Evolutionary conservation across 164 flowering plant genomes (phyloP).

Genomic region (Vitis amurensis): DNA sequence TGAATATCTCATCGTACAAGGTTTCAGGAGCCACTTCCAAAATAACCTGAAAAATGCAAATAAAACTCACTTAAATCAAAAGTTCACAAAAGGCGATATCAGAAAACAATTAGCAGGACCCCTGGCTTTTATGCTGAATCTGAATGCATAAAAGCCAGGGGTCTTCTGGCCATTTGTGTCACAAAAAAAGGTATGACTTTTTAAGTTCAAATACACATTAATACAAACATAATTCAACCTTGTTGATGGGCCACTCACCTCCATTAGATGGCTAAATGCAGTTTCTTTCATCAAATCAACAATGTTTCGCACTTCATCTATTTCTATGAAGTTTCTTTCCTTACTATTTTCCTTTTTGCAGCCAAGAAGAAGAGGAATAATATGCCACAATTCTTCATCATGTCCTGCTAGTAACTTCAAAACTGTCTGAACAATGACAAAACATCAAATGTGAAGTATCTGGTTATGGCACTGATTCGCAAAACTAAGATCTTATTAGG

Average conservation of each 20-base stretch:
- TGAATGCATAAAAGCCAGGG: background rate
- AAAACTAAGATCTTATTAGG: background rate
- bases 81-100: background rate
- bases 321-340: slow-evolving; percentile 40
- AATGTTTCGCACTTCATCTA: slow-evolving; percentile 24
- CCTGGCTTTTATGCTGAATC: background rate
- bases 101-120: background rate
- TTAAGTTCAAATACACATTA: background rate
- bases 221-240: background rate
- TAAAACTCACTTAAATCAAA: slow-evolving; percentile 2
- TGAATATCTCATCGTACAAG: slow-evolving; percentile 59
- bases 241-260: slow-evolving; percentile 43
- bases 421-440: slow-evolving; percentile 48
- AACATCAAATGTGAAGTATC: background rate
- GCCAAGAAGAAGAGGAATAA: slow-evolving; percentile 71
- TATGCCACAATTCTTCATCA: slow-evolving; percentile 56
- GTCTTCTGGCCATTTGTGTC: background rate
- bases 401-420: slow-evolving; percentile 71
- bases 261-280: slow-evolving; percentile 91
- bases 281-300: slow-evolving; percentile 57
- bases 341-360: slow-evolving; percentile 32
- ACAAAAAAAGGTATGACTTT: background rate
- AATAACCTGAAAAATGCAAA: slow-evolving; percentile 62
- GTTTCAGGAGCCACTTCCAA: slow-evolving; percentile 84
- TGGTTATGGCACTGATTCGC: background rate